phyloP scores from a whole-genome alignment of 2,329 filamentous ascomycete species.

The Ceratocystis albifundus region DNA sequence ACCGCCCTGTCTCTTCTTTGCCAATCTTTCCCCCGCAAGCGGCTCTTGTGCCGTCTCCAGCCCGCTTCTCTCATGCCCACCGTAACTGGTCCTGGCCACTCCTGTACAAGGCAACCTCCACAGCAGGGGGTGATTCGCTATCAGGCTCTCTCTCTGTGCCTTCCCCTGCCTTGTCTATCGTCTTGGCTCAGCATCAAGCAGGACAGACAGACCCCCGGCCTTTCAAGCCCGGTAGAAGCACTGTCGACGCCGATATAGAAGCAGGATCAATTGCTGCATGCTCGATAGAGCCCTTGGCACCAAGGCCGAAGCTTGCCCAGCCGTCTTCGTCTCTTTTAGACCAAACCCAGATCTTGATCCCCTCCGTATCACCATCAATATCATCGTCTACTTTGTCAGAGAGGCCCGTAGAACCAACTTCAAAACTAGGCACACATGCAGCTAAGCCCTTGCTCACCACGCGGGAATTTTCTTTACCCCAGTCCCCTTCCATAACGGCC shows the following conservation, averaged over 20 bases:
- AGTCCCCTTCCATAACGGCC: background rate
- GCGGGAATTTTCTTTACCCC: background rate
- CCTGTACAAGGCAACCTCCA: background rate
- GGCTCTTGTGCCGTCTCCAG: background rate
- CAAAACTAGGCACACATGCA: background rate
- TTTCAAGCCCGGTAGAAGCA: background rate
- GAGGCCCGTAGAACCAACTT: background rate
- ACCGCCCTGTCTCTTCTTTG: constrained; percentile 1
- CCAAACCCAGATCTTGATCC: background rate
- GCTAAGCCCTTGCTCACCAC: background rate
- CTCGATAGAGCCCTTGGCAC: background rate
- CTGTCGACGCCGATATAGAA: background rate
- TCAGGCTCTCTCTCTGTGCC: background rate
- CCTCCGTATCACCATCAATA: background rate
- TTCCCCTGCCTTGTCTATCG: background rate
- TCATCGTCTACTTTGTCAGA: background rate
- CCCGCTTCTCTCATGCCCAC: constrained; percentile 1
- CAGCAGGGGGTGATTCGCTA: background rate
- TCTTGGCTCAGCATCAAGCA: background rate
- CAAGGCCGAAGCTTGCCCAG: background rate
- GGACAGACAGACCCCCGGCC: background rate
- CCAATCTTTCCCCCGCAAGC: background rate
- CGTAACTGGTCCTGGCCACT: constrained; percentile 11
- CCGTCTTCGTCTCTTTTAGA: background rate
- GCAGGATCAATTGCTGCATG: background rate